Evolutionary conservation across 2,329 filamentous ascomycete genomes (phyloP).

Genomic region (Neurospora crassa): DNA sequence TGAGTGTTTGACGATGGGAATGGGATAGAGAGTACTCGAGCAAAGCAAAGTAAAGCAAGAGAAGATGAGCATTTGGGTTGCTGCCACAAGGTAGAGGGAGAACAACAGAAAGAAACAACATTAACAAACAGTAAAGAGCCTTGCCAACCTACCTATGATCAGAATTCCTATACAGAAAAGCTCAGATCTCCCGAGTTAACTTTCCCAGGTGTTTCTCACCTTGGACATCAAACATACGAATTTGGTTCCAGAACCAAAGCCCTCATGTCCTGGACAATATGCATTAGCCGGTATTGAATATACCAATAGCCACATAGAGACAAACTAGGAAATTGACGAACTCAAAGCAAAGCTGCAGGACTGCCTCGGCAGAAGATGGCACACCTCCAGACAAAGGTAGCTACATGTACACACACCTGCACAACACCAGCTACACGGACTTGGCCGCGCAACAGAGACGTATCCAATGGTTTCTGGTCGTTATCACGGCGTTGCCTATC

Average conservation of each 20-base stretch:
- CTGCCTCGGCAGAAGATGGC: too few species aligned
- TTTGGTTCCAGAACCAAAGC: neutral
- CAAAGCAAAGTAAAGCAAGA: neutral
- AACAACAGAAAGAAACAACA: neutral
- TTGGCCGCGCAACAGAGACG: too few species aligned
- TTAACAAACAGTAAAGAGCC: neutral
- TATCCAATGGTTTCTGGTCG: too few species aligned
- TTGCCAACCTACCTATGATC: neutral
- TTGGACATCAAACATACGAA: neutral
- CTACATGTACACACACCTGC: too few species aligned
- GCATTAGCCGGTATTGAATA: neutral
- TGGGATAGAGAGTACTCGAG: too few species aligned
- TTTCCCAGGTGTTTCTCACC: neutral
- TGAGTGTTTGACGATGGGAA: neutral
- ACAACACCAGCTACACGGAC: too few species aligned
- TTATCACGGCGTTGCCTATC: too few species aligned
- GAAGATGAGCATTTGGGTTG: neutral
- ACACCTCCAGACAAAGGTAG: too few species aligned
- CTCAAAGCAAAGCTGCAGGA: too few species aligned
- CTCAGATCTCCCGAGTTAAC: neutral
- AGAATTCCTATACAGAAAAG: neutral
- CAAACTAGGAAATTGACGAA: too few species aligned
- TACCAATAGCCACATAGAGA: neutral
- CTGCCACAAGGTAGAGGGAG: neutral
- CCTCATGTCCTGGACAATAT: neutral